Percentiles rank a stretch among this genome's conserved stretches.
These are phyloP conservation scores for Aspergillus incahuasiensis DNA, from an alignment of 495 filamentous ascomycete species.

Conservation along the genomic window DNA sequence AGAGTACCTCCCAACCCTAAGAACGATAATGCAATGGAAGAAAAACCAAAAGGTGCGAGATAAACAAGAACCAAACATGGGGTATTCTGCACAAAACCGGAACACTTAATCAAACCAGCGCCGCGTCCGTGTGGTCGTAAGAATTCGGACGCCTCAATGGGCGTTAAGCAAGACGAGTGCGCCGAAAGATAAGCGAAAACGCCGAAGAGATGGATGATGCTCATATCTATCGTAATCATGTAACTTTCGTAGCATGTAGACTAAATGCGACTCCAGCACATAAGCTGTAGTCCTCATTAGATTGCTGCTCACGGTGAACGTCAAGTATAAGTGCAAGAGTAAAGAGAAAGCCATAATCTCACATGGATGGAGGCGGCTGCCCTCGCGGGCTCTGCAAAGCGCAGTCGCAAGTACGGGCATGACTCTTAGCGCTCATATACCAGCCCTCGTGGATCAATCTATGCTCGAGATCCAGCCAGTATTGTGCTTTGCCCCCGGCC, in stretches of 20 bases:
- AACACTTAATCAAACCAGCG: background rate
- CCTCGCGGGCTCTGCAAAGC: constrained; percentile 22
- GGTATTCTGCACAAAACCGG: background rate
- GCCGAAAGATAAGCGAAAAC: background rate
- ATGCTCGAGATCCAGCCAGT: constrained; percentile 67
- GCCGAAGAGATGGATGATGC: background rate
- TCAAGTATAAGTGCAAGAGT: background rate
- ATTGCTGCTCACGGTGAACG: constrained; percentile 4
- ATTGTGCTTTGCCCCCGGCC: constrained; percentile 58
- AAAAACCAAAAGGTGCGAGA: background rate
- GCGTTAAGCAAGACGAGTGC: background rate
- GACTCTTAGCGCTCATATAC: constrained; percentile 52
- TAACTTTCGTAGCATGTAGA: constrained; percentile 17
- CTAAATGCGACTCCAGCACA: constrained; percentile 12
- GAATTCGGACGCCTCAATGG: background rate
- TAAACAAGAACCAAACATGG: background rate
- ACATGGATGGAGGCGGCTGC: constrained; percentile 18
- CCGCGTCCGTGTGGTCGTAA: background rate
- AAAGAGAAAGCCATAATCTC: constrained; percentile 10
- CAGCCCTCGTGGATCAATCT: constrained; percentile 65
- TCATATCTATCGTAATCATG: constrained; percentile 7
- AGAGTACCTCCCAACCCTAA: background rate
- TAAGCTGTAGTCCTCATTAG: constrained; percentile 14
- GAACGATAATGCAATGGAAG: background rate
- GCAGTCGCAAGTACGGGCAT: constrained; percentile 29